phyloP scores from a whole-genome alignment of 129 eudicot genomes.

The Lactuca sativa region DNA sequence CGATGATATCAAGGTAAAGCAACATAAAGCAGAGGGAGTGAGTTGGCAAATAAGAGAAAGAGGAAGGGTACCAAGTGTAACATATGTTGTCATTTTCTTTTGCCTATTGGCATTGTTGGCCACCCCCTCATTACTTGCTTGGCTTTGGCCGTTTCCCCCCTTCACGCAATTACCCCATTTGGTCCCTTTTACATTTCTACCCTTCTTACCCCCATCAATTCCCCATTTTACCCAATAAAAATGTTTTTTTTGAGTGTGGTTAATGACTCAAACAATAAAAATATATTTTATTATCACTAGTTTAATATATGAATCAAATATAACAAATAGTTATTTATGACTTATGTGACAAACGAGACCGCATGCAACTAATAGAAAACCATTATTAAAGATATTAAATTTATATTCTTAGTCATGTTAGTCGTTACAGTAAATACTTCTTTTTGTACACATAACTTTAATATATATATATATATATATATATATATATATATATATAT shows the following conservation, averaged over 20 bases:
- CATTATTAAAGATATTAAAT: too few relatives aligned
- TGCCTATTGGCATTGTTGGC: constrained; percentile 35
- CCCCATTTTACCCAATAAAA: not conserved
- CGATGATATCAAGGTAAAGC: constrained; percentile 31
- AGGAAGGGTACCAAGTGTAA: constrained; percentile 34
- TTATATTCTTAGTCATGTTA: too few relatives aligned
- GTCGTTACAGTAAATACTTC: too few relatives aligned
- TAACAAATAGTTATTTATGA: too few relatives aligned
- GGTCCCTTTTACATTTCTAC: constrained; percentile 5
- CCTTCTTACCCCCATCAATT: not conserved
- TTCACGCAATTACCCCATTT: constrained; percentile 12
- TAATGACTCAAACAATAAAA: too few relatives aligned
- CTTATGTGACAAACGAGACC: too few relatives aligned
- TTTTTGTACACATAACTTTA: too few relatives aligned
- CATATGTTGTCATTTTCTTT: constrained; percentile 24
- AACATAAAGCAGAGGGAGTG: constrained; percentile 21
- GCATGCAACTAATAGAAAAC: too few relatives aligned
- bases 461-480: too few relatives aligned
- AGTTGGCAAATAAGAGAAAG: constrained; percentile 17
- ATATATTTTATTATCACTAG: too few relatives aligned
- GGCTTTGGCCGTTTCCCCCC: constrained; percentile 25
- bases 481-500: not conserved
- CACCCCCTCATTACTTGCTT: constrained; percentile 35
- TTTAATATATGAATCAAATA: too few relatives aligned
- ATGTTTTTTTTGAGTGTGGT: too few relatives aligned